Conservation (phyloP, 345 rosid genomes). For the Rhizophora mangle region DNA sequence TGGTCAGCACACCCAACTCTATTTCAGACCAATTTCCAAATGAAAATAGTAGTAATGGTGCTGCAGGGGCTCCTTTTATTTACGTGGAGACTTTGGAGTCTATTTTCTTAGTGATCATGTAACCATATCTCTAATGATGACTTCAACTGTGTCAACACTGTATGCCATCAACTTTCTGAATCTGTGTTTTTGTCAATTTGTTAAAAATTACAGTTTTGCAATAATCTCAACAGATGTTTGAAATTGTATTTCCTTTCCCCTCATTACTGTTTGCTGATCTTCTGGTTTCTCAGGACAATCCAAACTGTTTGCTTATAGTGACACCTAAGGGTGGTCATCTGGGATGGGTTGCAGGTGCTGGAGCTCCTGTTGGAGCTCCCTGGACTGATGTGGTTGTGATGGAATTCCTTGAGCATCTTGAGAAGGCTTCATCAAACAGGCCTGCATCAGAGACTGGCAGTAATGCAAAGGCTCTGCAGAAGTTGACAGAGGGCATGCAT, state of each 20-base stretch:
- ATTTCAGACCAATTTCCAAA: too few species aligned
- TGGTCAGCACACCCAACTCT: too few species aligned
- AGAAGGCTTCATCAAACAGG: constrained; percentile 25
- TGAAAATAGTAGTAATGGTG: too few species aligned
- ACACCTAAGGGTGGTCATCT: constrained; percentile 91
- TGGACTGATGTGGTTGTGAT: constrained; percentile 79
- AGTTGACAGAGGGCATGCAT: constrained; percentile 23
- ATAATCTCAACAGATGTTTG: background rate
- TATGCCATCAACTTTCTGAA: too few species aligned
- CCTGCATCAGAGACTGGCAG: background rate
- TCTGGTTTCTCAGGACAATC: constrained; percentile 49
- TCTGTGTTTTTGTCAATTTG: too few species aligned
- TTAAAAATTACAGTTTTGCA: too few species aligned
- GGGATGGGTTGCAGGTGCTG: constrained; percentile 86
- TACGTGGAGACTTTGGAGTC: too few species aligned
- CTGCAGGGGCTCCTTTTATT: too few species aligned
- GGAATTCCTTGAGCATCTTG: constrained; percentile 78
- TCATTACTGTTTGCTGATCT: background rate
- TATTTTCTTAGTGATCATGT: too few species aligned
- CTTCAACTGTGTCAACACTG: too few species aligned
- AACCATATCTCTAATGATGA: too few species aligned
- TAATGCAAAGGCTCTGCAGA: constrained; percentile 11
- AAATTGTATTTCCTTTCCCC: background rate
- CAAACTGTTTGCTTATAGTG: constrained; percentile 74
- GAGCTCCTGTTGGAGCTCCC: constrained; percentile 73